These are phyloP conservation scores for Viola pubescens DNA, from an alignment of 441 rosid genomes.

Conservation along the genomic window DNA sequence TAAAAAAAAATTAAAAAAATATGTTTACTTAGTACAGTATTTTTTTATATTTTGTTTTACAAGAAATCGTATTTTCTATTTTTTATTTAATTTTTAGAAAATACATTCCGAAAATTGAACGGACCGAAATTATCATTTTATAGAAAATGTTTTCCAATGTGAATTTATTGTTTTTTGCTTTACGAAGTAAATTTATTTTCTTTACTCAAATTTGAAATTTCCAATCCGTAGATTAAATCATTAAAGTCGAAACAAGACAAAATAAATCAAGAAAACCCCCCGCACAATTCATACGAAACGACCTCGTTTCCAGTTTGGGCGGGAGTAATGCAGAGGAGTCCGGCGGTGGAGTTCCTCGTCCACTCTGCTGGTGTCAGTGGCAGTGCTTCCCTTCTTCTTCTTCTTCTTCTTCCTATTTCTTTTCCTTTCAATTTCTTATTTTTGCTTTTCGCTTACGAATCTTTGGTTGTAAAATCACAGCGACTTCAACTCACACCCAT, in stretches of 20 bases:
- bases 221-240: background rate
- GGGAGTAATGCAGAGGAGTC: background rate
- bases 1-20: too few species aligned
- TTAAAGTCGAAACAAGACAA: background rate
- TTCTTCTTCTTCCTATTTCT: background rate
- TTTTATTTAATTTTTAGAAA: too few species aligned
- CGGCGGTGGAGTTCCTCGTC: conserved; percentile 34
- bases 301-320: background rate
- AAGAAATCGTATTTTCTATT: too few species aligned
- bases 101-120: too few species aligned
- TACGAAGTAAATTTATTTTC: too few species aligned
- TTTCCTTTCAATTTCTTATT: background rate
- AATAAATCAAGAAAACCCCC: background rate
- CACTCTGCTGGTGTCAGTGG: conserved; percentile 35
- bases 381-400: background rate
- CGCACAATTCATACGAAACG: background rate
- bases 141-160: too few species aligned
- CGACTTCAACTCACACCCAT: conserved; percentile 45
- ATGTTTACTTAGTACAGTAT: too few species aligned
- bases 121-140: too few species aligned
- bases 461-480: conserved; percentile 24
- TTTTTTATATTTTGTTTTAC: too few species aligned
- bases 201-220: too few species aligned
- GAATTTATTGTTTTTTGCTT: too few species aligned
- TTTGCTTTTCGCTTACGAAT: background rate